Conservation (phyloP, 2,329 filamentous ascomycete genomes). For the Immersiporthe knoxdaviesiana region DNA sequence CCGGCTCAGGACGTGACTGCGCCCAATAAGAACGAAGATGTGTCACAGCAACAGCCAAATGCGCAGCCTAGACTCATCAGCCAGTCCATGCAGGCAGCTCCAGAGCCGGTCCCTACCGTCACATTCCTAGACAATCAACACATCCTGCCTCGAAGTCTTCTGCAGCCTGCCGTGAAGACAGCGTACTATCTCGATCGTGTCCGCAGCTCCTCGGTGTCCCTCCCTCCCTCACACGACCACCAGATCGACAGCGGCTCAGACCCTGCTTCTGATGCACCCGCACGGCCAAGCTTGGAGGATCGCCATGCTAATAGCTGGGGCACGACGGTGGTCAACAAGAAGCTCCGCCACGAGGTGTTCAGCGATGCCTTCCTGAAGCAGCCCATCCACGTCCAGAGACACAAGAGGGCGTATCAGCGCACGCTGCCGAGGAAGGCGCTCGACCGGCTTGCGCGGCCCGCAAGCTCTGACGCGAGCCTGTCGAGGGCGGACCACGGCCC, state of each 20-base stretch:
- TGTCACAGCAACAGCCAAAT: conserved; percentile 32
- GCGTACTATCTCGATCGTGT: conserved; percentile 38
- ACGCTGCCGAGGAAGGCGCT: conserved; percentile 60
- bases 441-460: conserved; percentile 49
- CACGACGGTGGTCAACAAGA: conserved; percentile 87
- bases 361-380: conserved; percentile 89
- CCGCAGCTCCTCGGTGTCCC: conserved; percentile 43
- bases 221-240: conserved; percentile 33
- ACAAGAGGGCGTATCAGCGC: conserved; percentile 71
- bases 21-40: conserved; percentile 28
- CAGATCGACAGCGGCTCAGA: conserved; percentile 20
- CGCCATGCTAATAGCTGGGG: conserved; percentile 76
- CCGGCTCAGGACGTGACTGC: conserved; percentile 30
- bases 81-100: conserved; percentile 73
- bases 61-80: conserved; percentile 56
- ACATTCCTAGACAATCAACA: conserved; percentile 94
- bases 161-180: conserved; percentile 58
- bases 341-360: conserved; percentile 86
- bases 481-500: conserved; percentile 27
- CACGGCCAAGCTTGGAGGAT: conserved; percentile 54
- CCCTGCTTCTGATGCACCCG: conserved; percentile 25
- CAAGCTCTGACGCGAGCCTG: conserved; percentile 50
- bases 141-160: conserved; percentile 83
- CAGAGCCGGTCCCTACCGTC: conserved; percentile 79
- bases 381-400: conserved; percentile 77